Evolutionary conservation across 2,329 filamentous ascomycete genomes (phyloP), one percentile per base, ranked within the genome.

Genomic region (Dothistroma pini): DNA sequence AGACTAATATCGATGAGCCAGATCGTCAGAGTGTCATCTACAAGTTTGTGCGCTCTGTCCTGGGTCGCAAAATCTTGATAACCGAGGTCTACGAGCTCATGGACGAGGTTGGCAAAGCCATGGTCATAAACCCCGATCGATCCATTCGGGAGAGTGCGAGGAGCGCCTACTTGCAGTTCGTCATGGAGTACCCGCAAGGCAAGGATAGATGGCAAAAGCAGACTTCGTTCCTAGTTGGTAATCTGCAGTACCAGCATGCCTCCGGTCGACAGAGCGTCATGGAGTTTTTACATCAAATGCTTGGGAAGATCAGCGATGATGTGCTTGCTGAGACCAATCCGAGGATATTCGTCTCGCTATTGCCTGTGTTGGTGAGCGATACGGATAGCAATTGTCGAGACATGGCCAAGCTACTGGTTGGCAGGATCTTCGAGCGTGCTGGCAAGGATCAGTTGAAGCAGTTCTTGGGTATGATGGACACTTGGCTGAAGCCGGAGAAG

Each of bases 61-160:
- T 99, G 72, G 89, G 90, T 57, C 86, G 93, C 19, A 93, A 89
- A 72, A 82, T 97, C 49, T 84, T 96, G 70, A 92, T 96, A 8
- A 88, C 93, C 0, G 84, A 89, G 48, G 87, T 99, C 32, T 99
- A 99, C 72, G 93, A 97, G 71, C 88, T 89, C 9, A 84, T 97
- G 65, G 95, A 99, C 73, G 88, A 92, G 69, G 88, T 96, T 32
- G 91, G 91, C 52, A 88, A 85, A 3, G 89, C 97, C 74, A 97
- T 97, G 93, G 89, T 99, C 59, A 96, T 90, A 50, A 97, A 97
- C 72, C 91, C 96, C 64, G 93, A 96, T 68, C 89, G 89, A 68
- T 87, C 89, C 66, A 93, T 93, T 2, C 86, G 95, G 56, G 91
- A 97, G 73, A 81, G 96, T 41, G 93, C 93, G 14, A 84, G 95